Conservation (phyloP, 2,329 filamentous ascomycete species). For the Tolypocladium paradoxum region DNA sequence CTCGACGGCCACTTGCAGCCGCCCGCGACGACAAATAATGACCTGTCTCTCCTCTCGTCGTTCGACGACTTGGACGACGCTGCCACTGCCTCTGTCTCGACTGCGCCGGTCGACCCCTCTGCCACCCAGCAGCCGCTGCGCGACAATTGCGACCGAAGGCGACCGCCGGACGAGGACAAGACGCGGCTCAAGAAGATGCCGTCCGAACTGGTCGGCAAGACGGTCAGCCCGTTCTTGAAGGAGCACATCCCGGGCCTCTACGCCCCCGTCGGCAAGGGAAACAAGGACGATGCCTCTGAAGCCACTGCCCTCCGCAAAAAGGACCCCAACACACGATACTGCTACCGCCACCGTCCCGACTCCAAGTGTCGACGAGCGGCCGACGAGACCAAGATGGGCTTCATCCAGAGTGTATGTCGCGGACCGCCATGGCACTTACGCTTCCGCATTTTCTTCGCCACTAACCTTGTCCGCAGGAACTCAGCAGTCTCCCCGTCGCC, state of each 20-base stretch:
- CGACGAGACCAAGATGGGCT: constrained; percentile 92
- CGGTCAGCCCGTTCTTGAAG: constrained; percentile 77
- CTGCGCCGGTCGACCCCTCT: neutral
- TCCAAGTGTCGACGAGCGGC: constrained; percentile 86
- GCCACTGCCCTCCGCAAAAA: constrained; percentile 22
- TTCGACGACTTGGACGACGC: neutral
- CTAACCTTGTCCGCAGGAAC: constrained; percentile 43
- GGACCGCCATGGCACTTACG: neutral
- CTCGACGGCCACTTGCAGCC: neutral
- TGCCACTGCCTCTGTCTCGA: neutral
- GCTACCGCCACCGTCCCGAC: constrained; percentile 90
- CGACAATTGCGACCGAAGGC: constrained; percentile 40
- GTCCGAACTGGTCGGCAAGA: constrained; percentile 60
- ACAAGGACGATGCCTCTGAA: constrained; percentile 17
- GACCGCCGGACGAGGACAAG: constrained; percentile 37
- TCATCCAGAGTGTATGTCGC: constrained; percentile 67
- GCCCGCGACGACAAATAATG: neutral
- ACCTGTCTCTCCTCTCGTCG: neutral
- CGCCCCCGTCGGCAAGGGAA: constrained; percentile 59
- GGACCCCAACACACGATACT: constrained; percentile 77
- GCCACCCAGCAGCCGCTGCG: constrained; percentile 17
- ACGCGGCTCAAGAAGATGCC: constrained; percentile 46
- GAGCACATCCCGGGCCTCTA: constrained; percentile 87
- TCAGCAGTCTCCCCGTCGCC: constrained; percentile 67
- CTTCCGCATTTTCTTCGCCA: neutral